phyloP scores from a whole-genome alignment of 2,329 filamentous ascomycete species.

The Cryphonectria japonica region DNA sequence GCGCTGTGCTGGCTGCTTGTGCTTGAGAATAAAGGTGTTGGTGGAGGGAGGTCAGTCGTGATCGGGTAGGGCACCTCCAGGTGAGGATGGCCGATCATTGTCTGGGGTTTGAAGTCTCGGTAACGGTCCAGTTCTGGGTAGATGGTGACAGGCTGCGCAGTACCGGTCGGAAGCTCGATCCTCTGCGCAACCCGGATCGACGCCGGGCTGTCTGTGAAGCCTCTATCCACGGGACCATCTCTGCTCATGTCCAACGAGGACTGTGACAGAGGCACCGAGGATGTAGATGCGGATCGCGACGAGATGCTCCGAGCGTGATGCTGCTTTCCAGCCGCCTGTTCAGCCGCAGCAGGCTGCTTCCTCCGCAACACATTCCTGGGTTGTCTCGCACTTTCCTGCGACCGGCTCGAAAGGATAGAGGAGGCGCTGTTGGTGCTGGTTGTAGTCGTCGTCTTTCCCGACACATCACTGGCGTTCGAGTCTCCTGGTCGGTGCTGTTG shows the following conservation, averaged over 20 bases:
- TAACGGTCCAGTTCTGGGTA: slow-evolving; percentile 68
- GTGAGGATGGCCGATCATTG: slow-evolving; percentile 39
- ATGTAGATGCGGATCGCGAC: slow-evolving; percentile 47
- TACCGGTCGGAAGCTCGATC: slow-evolving; percentile 45
- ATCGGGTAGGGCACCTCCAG: slow-evolving; percentile 59
- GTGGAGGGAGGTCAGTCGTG: slow-evolving; percentile 67
- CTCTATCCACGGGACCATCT: slow-evolving; percentile 46
- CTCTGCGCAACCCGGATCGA: slow-evolving; percentile 48
- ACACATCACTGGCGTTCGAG: slow-evolving; percentile 41
- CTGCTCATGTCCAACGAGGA: slow-evolving; percentile 41
- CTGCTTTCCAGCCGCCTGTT: slow-evolving; percentile 40
- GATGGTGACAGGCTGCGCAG: slow-evolving; percentile 49
- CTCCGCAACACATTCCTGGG: slow-evolving; percentile 51
- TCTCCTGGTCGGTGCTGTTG: slow-evolving; percentile 50
- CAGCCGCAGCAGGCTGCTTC: slow-evolving; percentile 53
- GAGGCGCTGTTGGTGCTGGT: slow-evolving; percentile 40
- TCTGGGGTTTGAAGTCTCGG: slow-evolving; percentile 49
- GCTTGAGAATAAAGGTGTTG: slow-evolving; percentile 67
- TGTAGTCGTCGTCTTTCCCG: slow-evolving; percentile 38
- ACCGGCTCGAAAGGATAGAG: slow-evolving; percentile 40
- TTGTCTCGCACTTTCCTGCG: slow-evolving; percentile 39
- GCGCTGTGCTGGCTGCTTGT: slow-evolving; percentile 60
- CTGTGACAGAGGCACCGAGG: slow-evolving; percentile 46
- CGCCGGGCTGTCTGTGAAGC: slow-evolving; percentile 48
- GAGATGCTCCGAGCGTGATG: slow-evolving; percentile 42